Base-by-base conservation (phyloP, 1,284 basidiomycete species). In the Afroboletus lepidellus region DNA sequence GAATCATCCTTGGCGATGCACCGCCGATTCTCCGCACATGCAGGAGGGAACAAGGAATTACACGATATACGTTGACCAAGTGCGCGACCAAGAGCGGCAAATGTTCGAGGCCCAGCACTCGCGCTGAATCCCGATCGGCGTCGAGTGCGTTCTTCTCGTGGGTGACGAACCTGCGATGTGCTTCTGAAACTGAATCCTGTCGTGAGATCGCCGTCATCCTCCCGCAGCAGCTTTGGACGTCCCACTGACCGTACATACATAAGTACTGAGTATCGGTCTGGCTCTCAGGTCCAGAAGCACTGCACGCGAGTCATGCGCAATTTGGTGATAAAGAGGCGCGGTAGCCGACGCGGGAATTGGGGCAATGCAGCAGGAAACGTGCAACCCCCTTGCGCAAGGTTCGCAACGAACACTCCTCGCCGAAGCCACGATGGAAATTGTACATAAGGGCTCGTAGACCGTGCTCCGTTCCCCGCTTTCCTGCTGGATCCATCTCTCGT, bases 401-500 rank as follows among this genome's bases (percentile, higher is more conserved):
- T 61, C 51, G 54, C 55, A 62, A 45, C 52, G 50, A 51, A 54
- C 62, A 29, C 54, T 65, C 66, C 66, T 71, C 66, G 33, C 69
- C 65, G 57, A 69, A 67, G 55, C 69, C 66, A 68, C 66, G 66
- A 67, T 69, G 68, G 56, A 55, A 58, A 58, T 57, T 55, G 36
- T 68, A 69, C 66, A 66, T 71, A 67, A 70, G 57, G 54, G 38
- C 56, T 38, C 38, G 11, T 57, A 41, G 48, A 48, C 53, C 46
- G 47, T 63, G 49, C 37, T 8, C 46, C 32, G 12, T 13, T 42
- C 46, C 51, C 51, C 41, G 51, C 42, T 53, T 64, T 47, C 53
- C 56, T 44, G 56, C 56, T 59, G 51, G 54, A 33, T 48, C 44
- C 43, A 12, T 37, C 41, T 51, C 50, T 27, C 36, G 20, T 41